Evolutionary conservation across 768 basidiomycete genomes (phyloP).

Genomic region (Termitomyces sp.): DNA sequence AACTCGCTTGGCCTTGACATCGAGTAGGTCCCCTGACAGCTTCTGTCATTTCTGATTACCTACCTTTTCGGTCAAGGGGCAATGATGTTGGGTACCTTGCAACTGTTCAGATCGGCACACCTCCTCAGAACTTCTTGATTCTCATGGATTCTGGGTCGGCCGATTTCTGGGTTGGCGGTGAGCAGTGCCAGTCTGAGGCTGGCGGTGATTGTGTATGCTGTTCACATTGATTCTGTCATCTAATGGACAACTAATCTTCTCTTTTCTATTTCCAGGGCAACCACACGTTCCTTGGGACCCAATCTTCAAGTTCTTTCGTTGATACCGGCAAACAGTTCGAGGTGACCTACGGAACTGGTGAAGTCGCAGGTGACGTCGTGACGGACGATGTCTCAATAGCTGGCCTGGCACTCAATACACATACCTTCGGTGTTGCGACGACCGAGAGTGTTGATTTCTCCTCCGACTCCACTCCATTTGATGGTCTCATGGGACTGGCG

Average conservation of each 20-base stretch:
- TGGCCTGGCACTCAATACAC: conserved; percentile 52
- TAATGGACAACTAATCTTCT: not conserved
- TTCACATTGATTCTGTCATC: not conserved
- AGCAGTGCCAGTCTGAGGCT: conserved; percentile 45
- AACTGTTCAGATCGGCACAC: conserved; percentile 65
- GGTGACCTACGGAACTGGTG: conserved; percentile 70
- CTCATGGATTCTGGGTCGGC: conserved; percentile 74
- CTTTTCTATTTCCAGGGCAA: conserved; percentile 39
- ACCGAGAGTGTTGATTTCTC: conserved; percentile 64
- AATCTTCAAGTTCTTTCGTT: conserved; percentile 62
- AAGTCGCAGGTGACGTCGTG: conserved; percentile 63
- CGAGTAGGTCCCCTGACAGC: conserved; percentile 42
- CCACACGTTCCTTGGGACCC: conserved; percentile 64
- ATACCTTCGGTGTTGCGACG: conserved; percentile 70
- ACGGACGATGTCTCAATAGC: conserved; percentile 64
- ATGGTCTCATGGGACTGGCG: conserved; percentile 79
- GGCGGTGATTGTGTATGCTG: conserved; percentile 42
- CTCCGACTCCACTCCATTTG: conserved; percentile 46
- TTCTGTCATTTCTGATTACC: not conserved
- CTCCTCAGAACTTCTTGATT: conserved; percentile 51
- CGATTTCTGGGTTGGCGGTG: conserved; percentile 64
- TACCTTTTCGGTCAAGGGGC: conserved; percentile 24
- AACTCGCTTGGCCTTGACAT: conserved; percentile 71
- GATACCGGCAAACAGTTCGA: conserved; percentile 50
- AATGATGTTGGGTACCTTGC: conserved; percentile 54